A percentile compares a stretch with the other conserved stretches of the same genome.
Conservation (phyloP, 108 stramenopile species). For the Mediolabrus comicus region DNA sequence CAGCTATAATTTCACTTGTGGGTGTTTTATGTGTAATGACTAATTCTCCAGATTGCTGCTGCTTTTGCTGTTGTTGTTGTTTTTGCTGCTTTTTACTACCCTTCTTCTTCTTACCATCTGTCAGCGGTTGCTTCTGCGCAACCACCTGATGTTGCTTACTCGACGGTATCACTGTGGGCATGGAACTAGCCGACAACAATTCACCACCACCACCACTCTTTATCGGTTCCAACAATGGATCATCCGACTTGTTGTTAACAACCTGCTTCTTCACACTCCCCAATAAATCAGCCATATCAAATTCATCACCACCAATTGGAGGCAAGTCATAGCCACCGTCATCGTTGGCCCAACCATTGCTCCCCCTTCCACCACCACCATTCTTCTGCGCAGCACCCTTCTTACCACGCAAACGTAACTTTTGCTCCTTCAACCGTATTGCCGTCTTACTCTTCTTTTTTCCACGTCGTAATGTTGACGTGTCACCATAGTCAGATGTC, state of each 20-base stretch:
- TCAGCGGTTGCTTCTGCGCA: conserved; percentile 4
- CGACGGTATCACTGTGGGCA: background rate
- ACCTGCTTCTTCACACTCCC: conserved; percentile 46
- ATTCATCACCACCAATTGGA: conserved; percentile 45
- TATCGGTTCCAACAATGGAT: conserved; percentile 12
- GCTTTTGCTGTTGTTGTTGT: conserved; percentile 5
- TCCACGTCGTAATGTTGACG: conserved; percentile 25
- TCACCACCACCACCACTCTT: no score
- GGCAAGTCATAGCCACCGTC: conserved; percentile 47
- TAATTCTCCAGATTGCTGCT: background rate
- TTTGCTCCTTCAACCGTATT: conserved; percentile 35
- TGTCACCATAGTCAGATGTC: conserved; percentile 37
- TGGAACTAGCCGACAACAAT: background rate
- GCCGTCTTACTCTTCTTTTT: conserved; percentile 45
- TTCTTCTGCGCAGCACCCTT: conserved; percentile 5
- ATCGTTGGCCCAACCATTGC: conserved; percentile 33
- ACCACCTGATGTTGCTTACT: background rate
- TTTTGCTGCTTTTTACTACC: background rate
- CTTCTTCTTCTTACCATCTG: conserved; percentile 4
- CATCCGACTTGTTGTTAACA: conserved; percentile 1
- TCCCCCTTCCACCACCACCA: conserved; percentile 17
- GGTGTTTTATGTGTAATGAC: conserved; percentile 41
- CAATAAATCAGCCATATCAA: conserved; percentile 41
- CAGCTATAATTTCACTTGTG: conserved; percentile 36
- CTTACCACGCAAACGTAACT: conserved; percentile 22